Percentiles rank a stretch among this genome's conserved stretches.
phyloP scores from a whole-genome alignment of 306 rosid genomes.

The Castanospermum australe region DNA sequence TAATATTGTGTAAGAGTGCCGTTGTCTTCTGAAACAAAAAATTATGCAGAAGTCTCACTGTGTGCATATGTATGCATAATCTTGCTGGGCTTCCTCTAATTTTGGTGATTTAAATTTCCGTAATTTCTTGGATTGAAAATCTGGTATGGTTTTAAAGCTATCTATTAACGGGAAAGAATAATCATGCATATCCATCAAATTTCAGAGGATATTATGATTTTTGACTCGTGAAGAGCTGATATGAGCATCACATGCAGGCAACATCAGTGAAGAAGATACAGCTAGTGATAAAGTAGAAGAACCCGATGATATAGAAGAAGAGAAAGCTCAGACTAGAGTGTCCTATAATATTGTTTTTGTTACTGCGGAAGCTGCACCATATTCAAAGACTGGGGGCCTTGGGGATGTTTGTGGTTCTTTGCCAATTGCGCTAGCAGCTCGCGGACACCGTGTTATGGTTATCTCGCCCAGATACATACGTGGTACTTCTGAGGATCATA shows the following conservation, averaged over 20 bases:
- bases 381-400: slow-evolving; percentile 88
- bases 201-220: slow-evolving; percentile 8
- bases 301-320: slow-evolving; percentile 28
- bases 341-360: slow-evolving; percentile 58
- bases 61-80: not conserved
- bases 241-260: slow-evolving; percentile 28
- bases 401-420: slow-evolving; percentile 96
- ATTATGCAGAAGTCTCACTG: not conserved
- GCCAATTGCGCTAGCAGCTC: slow-evolving; percentile 73
- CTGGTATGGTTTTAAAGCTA: not conserved
- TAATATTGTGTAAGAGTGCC: not conserved
- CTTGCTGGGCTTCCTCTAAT: not conserved
- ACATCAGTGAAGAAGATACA: slow-evolving; percentile 10
- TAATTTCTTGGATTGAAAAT: not conserved
- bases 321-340: slow-evolving; percentile 32
- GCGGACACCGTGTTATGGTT: slow-evolving; percentile 94
- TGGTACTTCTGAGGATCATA: slow-evolving; percentile 56
- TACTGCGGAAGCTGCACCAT: slow-evolving; percentile 83
- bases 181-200: slow-evolving; percentile 14
- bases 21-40: not conserved
- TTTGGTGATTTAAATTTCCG: not conserved
- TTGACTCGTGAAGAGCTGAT: slow-evolving; percentile 13
- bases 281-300: slow-evolving; percentile 5
- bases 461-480: slow-evolving; percentile 71
- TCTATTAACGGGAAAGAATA: not conserved